Percentiles rank a stretch among this genome's conserved stretches.
These are phyloP conservation scores for Trichophyton mentagrophytes DNA, from an alignment of 2,329 filamentous ascomycete species.

Conservation along the genomic window DNA sequence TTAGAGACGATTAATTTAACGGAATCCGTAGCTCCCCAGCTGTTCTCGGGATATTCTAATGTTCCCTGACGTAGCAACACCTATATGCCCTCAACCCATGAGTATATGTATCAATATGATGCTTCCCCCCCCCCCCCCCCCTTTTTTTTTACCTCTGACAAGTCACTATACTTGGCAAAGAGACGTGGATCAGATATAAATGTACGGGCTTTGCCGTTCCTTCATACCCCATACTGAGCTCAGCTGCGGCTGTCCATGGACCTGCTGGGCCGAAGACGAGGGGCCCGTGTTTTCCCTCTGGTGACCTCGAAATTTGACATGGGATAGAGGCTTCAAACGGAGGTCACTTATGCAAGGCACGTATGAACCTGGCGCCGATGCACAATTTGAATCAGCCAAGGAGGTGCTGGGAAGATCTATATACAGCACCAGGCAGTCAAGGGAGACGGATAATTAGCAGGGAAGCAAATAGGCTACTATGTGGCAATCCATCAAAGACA, in stretches of 20 bases:
- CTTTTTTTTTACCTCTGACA: background rate
- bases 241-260: background rate
- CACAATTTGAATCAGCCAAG: background rate
- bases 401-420: background rate
- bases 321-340: too few relatives aligned
- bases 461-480: background rate
- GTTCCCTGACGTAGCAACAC: too few relatives aligned
- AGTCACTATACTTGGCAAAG: background rate
- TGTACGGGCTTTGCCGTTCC: background rate
- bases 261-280: background rate
- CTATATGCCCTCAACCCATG: background rate
- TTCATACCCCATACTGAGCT: background rate
- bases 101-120: background rate
- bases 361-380: background rate
- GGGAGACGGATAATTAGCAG: background rate
- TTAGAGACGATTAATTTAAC: background rate
- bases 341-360: background rate
- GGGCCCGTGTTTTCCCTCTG: background rate
- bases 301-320: background rate
- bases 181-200: background rate
- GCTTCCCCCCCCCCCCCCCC: background rate
- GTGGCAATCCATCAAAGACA: background rate
- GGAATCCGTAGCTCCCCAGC: too few relatives aligned
- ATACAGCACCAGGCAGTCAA: background rate
- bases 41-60: too few relatives aligned